Evolutionary conservation across 148 eudicot genomes (phyloP).

Genomic region (Gaultheria prostrata): DNA sequence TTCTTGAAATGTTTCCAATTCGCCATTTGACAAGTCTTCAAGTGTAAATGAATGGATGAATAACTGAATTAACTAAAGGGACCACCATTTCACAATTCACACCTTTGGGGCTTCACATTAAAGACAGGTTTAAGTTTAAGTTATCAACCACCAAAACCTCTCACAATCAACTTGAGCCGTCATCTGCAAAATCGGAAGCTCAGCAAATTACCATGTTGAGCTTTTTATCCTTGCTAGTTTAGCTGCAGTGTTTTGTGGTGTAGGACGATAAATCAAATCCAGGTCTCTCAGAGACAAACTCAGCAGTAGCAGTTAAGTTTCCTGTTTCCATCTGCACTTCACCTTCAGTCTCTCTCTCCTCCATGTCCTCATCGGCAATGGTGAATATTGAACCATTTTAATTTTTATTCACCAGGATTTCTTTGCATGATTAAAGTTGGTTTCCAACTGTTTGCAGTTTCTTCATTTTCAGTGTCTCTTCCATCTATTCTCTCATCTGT

Average conservation of each 20-base stretch:
- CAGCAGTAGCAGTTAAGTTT: background rate
- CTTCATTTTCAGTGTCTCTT: background rate
- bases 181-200: background rate
- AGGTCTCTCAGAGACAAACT: background rate
- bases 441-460: background rate
- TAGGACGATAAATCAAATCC: background rate
- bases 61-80: background rate
- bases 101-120: background rate
- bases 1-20: background rate
- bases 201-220: background rate
- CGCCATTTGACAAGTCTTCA: background rate
- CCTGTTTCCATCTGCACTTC: background rate
- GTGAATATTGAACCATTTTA: background rate
- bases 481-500: background rate
- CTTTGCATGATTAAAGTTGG: background rate
- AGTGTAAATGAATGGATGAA: background rate
- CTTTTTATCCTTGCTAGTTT: conserved; percentile 1
- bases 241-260: background rate
- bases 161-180: background rate
- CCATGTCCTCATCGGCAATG: background rate
- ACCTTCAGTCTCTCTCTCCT: background rate
- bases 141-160: background rate
- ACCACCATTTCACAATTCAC: background rate
- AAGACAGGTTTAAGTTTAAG: background rate
- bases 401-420: background rate